Base-by-base conservation (phyloP, 176 grass and related monocot species). In the Thinopyrum elongatum region DNA sequence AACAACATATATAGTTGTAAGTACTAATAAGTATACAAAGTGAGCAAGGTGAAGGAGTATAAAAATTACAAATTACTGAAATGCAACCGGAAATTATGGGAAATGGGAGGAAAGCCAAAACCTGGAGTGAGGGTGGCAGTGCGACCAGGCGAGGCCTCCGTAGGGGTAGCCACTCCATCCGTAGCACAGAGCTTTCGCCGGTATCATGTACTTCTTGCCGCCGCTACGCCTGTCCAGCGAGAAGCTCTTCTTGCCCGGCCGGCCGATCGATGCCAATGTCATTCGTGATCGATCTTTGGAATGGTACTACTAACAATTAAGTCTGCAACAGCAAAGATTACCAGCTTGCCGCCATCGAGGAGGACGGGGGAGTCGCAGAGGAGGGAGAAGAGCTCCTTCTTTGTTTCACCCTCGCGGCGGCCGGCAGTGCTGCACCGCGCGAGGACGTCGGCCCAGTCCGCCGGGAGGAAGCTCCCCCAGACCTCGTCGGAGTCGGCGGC, bases 181-280 rank as follows among this genome's bases (percentile, higher is more conserved):
- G 35, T 38, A 70, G 34, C 67, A n/a, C 3, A 70, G 21, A 39
- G 67, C 67, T 70, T 35, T 70, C 21, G 67, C 67, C 5, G 34
- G 67, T 36, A 70, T 70, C 67, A 70, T 12, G 67, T 39, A 70
- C 35, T 70, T 70, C 67, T 70, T 70, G 67, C 16, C 67, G 16
- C 67, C 67, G 34, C 34, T 70, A n/a, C 34, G 19, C 67, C 30
- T 39, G 16, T 70, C 34, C 67, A 70, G 21, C 21, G 33, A 70
- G 34, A 70, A 70, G 67, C 67, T 70, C 67, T 70, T 65, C 26
- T 61, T 0, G 1, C 16, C 49, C 16, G 49, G 39, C 49, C 49
- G 49, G 49, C 16, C 0, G 59, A 61, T 23, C n/a, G 1, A 61
- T 53, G 21, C 59, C 59, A 61, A 11, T n/a, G 59, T 61, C n/a